Percentiles rank a stretch among this genome's conserved stretches.
phyloP scores from a whole-genome alignment of 2,329 filamentous ascomycete species.

The Tolypocladium sp. region DNA sequence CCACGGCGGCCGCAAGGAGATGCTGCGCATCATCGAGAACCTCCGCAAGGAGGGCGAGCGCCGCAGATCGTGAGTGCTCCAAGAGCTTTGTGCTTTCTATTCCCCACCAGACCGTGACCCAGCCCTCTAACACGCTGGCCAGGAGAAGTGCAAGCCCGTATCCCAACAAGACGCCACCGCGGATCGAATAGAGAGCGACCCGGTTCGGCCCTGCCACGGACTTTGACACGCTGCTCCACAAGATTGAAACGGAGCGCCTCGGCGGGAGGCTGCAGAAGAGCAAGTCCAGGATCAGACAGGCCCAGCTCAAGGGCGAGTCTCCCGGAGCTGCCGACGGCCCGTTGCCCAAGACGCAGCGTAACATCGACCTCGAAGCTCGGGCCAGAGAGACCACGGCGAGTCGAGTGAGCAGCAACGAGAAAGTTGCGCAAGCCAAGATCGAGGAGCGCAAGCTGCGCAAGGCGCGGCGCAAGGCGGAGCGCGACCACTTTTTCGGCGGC shows the following conservation, averaged over 20 bases:
- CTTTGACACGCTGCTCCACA: slow-evolving; percentile 15
- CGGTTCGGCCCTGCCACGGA: slow-evolving; percentile 19
- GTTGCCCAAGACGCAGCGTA: not conserved
- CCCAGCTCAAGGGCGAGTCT: not conserved
- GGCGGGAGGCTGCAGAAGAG: not conserved
- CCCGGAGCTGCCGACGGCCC: not conserved
- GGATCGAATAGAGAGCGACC: slow-evolving; percentile 31
- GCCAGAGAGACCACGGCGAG: not conserved
- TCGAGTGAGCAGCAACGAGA: not conserved
- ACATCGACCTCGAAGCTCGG: not conserved
- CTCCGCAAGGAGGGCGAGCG: slow-evolving; percentile 82
- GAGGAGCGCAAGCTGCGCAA: not conserved
- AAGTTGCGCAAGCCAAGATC: not conserved
- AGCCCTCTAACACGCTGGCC: not conserved
- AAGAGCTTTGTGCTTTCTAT: not conserved
- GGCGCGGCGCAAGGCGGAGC: not conserved
- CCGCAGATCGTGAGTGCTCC: slow-evolving; percentile 60
- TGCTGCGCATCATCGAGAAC: slow-evolving; percentile 79
- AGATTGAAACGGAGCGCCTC: slow-evolving; percentile 4
- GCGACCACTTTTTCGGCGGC: not conserved
- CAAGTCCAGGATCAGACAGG: not conserved
- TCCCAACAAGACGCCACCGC: slow-evolving; percentile 30
- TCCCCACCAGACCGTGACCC: not conserved
- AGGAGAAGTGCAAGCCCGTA: slow-evolving; percentile 28
- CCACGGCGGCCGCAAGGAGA: slow-evolving; percentile 73